phyloP scores from a whole-genome alignment of 345 rosid genomes.

The Gossypium stocksii region DNA sequence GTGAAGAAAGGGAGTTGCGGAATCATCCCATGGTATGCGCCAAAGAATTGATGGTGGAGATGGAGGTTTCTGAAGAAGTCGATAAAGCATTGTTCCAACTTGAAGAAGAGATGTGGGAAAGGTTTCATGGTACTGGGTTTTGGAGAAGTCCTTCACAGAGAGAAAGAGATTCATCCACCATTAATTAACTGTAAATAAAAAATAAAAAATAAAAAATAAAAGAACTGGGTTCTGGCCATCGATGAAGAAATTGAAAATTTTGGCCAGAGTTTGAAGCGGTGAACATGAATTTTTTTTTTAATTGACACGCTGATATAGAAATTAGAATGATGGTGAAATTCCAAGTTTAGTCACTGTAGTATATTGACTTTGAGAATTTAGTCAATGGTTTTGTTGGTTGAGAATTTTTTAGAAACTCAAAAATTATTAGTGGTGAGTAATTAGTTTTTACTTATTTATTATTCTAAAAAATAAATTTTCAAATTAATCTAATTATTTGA shows the following conservation, averaged over 20 bases:
- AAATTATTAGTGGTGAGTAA: no score
- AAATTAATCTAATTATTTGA: no score
- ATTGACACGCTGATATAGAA: no score
- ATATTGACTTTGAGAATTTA: no score
- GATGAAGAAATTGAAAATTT: neutral
- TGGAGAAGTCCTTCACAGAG: slow-evolving; percentile 68
- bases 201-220: neutral
- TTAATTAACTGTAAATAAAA: neutral
- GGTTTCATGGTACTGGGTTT: slow-evolving; percentile 54
- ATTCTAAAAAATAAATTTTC: no score
- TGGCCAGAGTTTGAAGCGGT: neutral
- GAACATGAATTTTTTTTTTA: neutral
- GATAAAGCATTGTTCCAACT: slow-evolving; percentile 31
- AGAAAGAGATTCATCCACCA: slow-evolving; percentile 26
- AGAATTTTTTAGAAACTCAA: no score
- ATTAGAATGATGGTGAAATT: neutral
- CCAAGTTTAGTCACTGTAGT: neutral
- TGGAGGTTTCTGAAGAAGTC: slow-evolving; percentile 7
- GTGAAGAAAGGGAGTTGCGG: slow-evolving; percentile 32
- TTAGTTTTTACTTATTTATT: no score
- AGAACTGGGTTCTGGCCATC: neutral
- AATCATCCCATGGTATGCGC: slow-evolving; percentile 27
- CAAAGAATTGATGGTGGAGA: neutral
- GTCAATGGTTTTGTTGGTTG: no score
- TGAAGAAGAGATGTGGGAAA: slow-evolving; percentile 60